Percentiles rank a stretch among this genome's conserved stretches.
phyloP scores from a whole-genome alignment of 192 early-diverging fungal genomes.

The Podila clonocystis region DNA sequence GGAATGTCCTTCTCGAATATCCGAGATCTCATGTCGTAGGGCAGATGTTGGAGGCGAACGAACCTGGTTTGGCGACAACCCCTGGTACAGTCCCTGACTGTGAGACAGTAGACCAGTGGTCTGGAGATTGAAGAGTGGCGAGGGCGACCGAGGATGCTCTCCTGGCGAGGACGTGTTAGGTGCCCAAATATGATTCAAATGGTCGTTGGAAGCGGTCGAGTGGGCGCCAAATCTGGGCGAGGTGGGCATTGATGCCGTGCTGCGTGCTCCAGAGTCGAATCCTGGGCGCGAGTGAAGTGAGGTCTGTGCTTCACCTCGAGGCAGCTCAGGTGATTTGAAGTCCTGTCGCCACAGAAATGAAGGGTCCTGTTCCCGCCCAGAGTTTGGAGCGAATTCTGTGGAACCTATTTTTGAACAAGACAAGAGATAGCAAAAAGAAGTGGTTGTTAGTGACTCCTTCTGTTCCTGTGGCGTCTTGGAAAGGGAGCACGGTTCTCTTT shows the following conservation, averaged over 20 bases:
- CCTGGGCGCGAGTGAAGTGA: background rate
- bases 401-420: background rate
- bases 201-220: constrained; percentile 6
- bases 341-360: constrained; percentile 25
- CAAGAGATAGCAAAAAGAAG: background rate
- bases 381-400: background rate
- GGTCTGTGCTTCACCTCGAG: constrained; percentile 8
- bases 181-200: constrained; percentile 19
- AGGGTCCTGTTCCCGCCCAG: background rate
- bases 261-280: background rate
- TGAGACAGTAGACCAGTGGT: background rate
- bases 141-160: constrained; percentile 17
- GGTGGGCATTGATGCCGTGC: constrained; percentile 20
- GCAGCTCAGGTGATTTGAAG: constrained; percentile 10
- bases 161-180: constrained; percentile 5
- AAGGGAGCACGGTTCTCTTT: no score
- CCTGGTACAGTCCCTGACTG: constrained; percentile 16
- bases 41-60: constrained; percentile 19
- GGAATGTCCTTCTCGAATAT: background rate
- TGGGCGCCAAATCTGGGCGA: constrained; percentile 19
- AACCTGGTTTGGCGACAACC: constrained; percentile 12
- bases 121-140: constrained; percentile 3
- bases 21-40: constrained; percentile 25
- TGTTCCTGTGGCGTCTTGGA: background rate
- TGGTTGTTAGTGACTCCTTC: no score